A percentile compares a stretch with the other conserved stretches of the same genome.
These are phyloP conservation scores for Aspergillus hortae DNA, from an alignment of 2,329 filamentous ascomycete species.

Conservation along the genomic window DNA sequence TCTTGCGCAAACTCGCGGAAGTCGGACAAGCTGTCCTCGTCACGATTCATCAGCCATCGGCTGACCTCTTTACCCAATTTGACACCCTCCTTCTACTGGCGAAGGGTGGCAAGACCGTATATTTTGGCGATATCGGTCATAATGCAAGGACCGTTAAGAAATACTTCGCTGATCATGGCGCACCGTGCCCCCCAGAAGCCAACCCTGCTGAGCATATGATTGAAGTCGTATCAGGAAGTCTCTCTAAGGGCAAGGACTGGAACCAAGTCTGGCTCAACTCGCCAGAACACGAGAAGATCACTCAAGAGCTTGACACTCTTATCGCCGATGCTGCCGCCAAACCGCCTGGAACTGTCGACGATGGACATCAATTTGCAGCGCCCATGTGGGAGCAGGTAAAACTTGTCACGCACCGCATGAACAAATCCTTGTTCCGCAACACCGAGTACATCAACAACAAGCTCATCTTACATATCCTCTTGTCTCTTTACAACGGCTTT, in stretches of 20 bases:
- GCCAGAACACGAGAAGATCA: neutral
- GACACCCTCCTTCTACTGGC: neutral
- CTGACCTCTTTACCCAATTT: conserved; percentile 1
- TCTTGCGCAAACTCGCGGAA: conserved; percentile 1
- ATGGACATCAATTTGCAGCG: neutral
- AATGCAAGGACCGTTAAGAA: neutral
- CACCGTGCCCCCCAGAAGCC: neutral
- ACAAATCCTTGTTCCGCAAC: neutral
- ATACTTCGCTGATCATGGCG: neutral
- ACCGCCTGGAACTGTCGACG: neutral
- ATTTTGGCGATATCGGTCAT: conserved; percentile 2
- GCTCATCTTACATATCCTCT: neutral
- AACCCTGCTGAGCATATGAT: conserved; percentile 2
- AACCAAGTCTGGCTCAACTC: conserved; percentile 1
- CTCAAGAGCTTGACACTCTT: neutral
- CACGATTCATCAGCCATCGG: conserved; percentile 3
- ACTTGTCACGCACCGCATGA: neutral
- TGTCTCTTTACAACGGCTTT: conserved; percentile 1
- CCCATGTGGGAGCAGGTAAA: neutral
- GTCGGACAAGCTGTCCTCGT: conserved; percentile 1
- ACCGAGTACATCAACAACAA: conserved; percentile 1
- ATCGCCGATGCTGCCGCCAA: neutral
- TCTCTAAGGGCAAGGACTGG: neutral
- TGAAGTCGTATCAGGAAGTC: neutral
- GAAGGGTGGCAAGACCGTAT: neutral